A percentile compares a stretch with the other conserved stretches of the same genome.
Conservation (phyloP, 75 land plant species). For the Isoetes taiwanensis region DNA sequence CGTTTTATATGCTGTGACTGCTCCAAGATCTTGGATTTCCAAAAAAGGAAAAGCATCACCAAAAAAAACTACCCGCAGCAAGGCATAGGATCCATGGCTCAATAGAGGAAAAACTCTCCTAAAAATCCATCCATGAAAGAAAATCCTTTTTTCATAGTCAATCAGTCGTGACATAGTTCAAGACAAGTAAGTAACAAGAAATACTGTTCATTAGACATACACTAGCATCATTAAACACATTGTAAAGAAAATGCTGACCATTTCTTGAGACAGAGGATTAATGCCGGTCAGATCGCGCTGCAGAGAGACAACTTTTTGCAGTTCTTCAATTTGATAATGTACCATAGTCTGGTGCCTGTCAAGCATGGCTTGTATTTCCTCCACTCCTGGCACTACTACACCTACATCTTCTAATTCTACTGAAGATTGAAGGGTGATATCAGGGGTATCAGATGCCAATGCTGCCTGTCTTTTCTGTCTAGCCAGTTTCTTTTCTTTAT, state of each 20-base stretch:
- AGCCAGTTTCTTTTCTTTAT: too few relatives aligned
- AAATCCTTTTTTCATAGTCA: not conserved
- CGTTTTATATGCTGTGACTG: too few relatives aligned
- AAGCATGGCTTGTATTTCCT: constrained; percentile 36
- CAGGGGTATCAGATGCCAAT: too few relatives aligned
- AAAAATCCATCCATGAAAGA: not conserved
- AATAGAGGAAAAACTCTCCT: not conserved
- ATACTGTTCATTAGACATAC: not conserved
- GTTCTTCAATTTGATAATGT: constrained; percentile 55
- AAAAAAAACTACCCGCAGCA: not conserved
- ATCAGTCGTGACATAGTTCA: not conserved
- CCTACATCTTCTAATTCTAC: too few relatives aligned
- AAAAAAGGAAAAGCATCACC: too few relatives aligned
- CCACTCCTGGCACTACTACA: too few relatives aligned
- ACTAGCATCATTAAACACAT: not conserved
- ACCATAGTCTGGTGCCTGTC: constrained; percentile 55
- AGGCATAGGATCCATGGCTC: not conserved
- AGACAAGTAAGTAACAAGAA: not conserved
- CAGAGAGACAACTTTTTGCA: constrained; percentile 40
- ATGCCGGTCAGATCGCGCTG: constrained; percentile 83
- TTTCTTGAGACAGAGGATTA: constrained; percentile 85
- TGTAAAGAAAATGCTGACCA: constrained; percentile 41
- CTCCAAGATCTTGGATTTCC: too few relatives aligned
- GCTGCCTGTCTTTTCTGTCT: too few relatives aligned
- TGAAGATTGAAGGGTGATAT: too few relatives aligned